Base-by-base conservation (phyloP, 768 basidiomycete species). In the Tylopilus plumbeoviolaceoides region DNA sequence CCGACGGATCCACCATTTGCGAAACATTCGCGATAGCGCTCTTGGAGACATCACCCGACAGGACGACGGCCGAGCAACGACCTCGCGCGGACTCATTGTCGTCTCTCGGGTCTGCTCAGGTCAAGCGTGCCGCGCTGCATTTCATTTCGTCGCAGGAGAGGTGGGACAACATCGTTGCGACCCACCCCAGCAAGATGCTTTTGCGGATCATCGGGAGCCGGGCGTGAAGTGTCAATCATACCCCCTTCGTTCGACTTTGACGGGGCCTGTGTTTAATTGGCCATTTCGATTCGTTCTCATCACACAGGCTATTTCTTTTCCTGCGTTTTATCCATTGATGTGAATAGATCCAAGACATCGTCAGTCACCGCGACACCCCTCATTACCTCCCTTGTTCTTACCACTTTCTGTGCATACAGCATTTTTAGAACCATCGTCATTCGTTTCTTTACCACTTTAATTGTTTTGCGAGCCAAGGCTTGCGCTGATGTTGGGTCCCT, bases 1-100 rank as follows among this genome's bases (percentile, higher is more conserved):
- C 83, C 59, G 84, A 83, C 64, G 77, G 76, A 44, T 58, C 83
- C 40, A 72, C 75, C 12, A 77, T 89, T 21, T 75, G 75, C 0
- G 70, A 75, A 7, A 68, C 73, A 1, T 89, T 89, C 63, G 75
- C 73, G 8, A 67, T 89, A 30, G 80, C 78, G 18, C 77, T 82
- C 58, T 61, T 79, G 44, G 73, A 80, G 50, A 75, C 76, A 20
- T 33, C 60, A 51, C 30, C 55, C 31, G 62, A 59, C 17, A 60
- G 49, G 43, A 47, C 38, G 23, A 43, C 28, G 15, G 51, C 35
- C 23, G 55, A 8, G 23, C 68, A 38, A 38, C 36, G 70, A 35
- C 50, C 69, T 25, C 72, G 73, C 27, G 57, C 67, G 20, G 66
- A 51, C 46, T 72, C 72, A 25, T 59, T 72, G 36, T 71, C 75